Evolutionary conservation across 208 protist species (phyloP).

Genomic region (Leishmania tropica): DNA sequence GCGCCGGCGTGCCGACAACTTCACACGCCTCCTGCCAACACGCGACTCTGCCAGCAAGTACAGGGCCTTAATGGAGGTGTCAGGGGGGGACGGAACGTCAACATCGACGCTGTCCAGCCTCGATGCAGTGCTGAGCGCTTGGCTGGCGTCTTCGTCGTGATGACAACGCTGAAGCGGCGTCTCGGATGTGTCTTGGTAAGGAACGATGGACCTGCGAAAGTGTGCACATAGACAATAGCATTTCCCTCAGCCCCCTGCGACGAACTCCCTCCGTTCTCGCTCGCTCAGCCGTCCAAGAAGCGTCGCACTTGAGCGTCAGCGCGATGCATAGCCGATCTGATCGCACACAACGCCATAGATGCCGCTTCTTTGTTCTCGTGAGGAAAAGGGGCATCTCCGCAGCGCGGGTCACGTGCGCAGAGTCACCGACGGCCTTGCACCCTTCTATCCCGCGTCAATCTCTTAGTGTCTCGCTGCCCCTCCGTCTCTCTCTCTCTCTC

Average conservation of each 20-base stretch:
- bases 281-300: neutral
- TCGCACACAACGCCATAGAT: neutral
- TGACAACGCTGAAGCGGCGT: neutral
- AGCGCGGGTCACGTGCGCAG: neutral
- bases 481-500: neutral
- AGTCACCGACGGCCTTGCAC: neutral
- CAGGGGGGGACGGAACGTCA: neutral
- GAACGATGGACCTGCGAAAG: too few species aligned
- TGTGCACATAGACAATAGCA: neutral
- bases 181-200: neutral
- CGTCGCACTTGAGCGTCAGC: neutral
- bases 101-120: slow-evolving; percentile 9
- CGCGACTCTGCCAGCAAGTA: slow-evolving; percentile 39
- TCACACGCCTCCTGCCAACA: slow-evolving; percentile 52
- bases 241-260: neutral
- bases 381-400: too few species aligned
- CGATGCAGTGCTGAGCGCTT: slow-evolving; percentile 53
- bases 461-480: neutral
- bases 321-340: neutral
- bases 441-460: neutral
- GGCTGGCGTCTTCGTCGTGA: slow-evolving; percentile 12
- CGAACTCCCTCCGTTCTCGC: neutral
- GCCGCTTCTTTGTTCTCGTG: neutral
- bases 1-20: slow-evolving; percentile 33
- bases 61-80: slow-evolving; percentile 25